Conservation (phyloP, 2,329 filamentous ascomycete genomes). For the Falciphora oryzae region DNA sequence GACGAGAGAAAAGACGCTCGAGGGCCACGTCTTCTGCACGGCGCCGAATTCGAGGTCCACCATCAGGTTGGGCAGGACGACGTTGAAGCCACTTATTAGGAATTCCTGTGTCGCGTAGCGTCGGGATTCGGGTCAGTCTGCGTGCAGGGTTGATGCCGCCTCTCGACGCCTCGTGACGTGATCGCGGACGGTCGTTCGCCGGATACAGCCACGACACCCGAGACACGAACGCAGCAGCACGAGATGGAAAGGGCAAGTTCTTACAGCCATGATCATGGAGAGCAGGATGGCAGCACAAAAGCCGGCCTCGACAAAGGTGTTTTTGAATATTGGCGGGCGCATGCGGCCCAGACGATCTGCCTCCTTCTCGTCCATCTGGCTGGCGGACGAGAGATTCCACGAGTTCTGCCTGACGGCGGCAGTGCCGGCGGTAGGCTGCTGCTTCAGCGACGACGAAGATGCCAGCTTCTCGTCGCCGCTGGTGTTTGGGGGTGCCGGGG, state of each 20-base stretch:
- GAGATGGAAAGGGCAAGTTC: conserved; percentile 13
- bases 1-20: conserved; percentile 20
- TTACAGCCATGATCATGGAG: conserved; percentile 45
- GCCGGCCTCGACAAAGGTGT: conserved; percentile 41
- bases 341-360: conserved; percentile 49
- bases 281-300: conserved; percentile 50
- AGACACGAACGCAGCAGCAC: too few species aligned
- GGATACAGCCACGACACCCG: background rate
- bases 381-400: background rate
- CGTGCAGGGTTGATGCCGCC: background rate
- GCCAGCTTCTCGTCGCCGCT: background rate
- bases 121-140: background rate
- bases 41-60: conserved; percentile 47
- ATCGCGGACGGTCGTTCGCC: background rate
- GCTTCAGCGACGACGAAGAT: too few species aligned
- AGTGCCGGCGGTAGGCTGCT: too few species aligned
- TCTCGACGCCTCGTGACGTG: background rate
- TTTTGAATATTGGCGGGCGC: conserved; percentile 43
- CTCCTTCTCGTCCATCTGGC: conserved; percentile 11
- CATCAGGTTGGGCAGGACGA: conserved; percentile 52
- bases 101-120: conserved; percentile 38
- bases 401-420: background rate
- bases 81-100: conserved; percentile 56
- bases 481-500: too few species aligned
- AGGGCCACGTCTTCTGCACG: conserved; percentile 24